Percentiles rank a stretch among this genome's conserved stretches.
Conservation (phyloP, 2,329 filamentous ascomycete species). For the Sclerotinia sclerotiorum region DNA sequence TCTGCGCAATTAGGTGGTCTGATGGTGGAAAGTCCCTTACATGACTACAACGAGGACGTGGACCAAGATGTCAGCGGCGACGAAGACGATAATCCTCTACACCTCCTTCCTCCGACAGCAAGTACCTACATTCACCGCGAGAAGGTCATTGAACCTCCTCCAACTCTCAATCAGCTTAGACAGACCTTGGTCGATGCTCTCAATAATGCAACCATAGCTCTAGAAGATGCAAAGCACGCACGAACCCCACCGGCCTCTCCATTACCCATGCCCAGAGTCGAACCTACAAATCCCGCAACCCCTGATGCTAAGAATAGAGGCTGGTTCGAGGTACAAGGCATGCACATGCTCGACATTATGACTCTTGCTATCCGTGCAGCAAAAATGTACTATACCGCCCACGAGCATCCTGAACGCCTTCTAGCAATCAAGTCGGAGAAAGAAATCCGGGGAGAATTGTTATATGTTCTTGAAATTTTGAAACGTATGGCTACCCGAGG, state of each 20-base stretch:
- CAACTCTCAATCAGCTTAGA: slow-evolving; percentile 77
- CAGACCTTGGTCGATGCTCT: slow-evolving; percentile 66
- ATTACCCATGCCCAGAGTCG: slow-evolving; percentile 26
- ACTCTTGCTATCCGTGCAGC: slow-evolving; percentile 94
- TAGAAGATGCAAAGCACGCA: slow-evolving; percentile 56
- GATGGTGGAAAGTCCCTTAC: slow-evolving; percentile 44
- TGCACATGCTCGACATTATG: slow-evolving; percentile 88
- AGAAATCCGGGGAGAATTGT: slow-evolving; percentile 77
- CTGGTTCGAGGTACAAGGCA: slow-evolving; percentile 85
- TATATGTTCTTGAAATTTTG: slow-evolving; percentile 84
- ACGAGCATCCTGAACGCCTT: slow-evolving; percentile 81
- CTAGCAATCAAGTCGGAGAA: slow-evolving; percentile 87
- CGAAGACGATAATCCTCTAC: slow-evolving; percentile 60
- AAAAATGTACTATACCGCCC: slow-evolving; percentile 93
- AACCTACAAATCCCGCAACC: slow-evolving; percentile 34
- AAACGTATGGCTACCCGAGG: slow-evolving; percentile 88
- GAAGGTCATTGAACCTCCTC: slow-evolving; percentile 78
- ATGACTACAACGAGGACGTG: slow-evolving; percentile 48
- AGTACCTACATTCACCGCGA: slow-evolving; percentile 91
- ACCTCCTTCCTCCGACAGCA: slow-evolving; percentile 93
- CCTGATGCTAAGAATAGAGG: slow-evolving; percentile 47
- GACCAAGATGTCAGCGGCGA: slow-evolving; percentile 51
- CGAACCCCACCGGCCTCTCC: slow-evolving; percentile 33
- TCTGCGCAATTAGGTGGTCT: slow-evolving; percentile 39
- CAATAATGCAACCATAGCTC: slow-evolving; percentile 64